Percentiles rank a stretch among this genome's conserved stretches.
phyloP scores from a whole-genome alignment of 2,329 filamentous ascomycete species.

The Emmonsia crescens region DNA sequence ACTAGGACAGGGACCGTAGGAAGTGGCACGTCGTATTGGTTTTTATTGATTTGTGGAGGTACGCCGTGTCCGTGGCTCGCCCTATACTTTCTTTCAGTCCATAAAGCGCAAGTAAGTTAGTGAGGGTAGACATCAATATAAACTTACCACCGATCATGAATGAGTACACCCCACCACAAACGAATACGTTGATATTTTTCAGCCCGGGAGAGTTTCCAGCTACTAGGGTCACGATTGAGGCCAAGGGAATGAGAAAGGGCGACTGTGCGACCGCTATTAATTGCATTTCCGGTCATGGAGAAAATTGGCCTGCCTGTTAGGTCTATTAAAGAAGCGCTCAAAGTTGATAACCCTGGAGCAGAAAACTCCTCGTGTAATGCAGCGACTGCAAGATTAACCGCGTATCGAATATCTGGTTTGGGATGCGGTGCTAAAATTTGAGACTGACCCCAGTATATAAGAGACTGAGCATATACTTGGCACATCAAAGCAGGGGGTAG shows the following conservation, averaged over 20 bases:
- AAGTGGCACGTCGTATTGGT: constrained; percentile 46
- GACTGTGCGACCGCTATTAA: constrained; percentile 43
- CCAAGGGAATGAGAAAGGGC: constrained; percentile 47
- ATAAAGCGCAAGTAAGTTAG: neutral
- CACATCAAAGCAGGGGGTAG: constrained; percentile 48
- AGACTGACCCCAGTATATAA: constrained; percentile 48
- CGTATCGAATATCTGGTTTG: constrained; percentile 48
- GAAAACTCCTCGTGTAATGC: constrained; percentile 51
- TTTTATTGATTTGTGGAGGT: constrained; percentile 42
- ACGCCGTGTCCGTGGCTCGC: constrained; percentile 47
- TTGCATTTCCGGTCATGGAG: constrained; percentile 48
- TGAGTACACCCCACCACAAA: constrained; percentile 47
- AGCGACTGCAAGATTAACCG: constrained; percentile 52
- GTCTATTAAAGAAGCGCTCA: constrained; percentile 49
- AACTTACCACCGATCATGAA: constrained; percentile 44
- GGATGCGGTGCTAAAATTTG: constrained; percentile 35
- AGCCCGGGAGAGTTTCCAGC: constrained; percentile 41
- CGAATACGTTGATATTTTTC: constrained; percentile 44
- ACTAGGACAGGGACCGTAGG: constrained; percentile 37
- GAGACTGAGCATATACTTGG: constrained; percentile 47
- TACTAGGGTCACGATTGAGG: constrained; percentile 44
- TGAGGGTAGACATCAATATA: neutral
- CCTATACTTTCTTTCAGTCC: constrained; percentile 20
- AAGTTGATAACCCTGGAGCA: constrained; percentile 48
- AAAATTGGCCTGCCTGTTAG: constrained; percentile 50